Percentiles rank a stretch among this genome's conserved stretches.
phyloP scores from a whole-genome alignment of 441 rosid genomes.

The Brassica hybrid region DNA sequence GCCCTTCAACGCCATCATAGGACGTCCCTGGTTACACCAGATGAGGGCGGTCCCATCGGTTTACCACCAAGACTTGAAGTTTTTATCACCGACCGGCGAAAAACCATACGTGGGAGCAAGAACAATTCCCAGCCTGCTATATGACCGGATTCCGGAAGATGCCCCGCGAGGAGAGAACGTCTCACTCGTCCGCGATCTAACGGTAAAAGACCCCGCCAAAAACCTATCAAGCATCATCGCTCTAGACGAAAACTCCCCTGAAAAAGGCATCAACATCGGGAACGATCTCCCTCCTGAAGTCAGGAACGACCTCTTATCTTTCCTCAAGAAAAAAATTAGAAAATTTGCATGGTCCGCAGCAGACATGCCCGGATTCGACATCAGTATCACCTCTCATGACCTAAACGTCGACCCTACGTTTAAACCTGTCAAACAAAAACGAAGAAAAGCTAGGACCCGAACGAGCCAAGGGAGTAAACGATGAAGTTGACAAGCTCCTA shows the following conservation, averaged over 20 bases:
- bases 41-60: too few species aligned
- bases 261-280: not conserved
- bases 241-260: not conserved
- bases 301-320: not conserved
- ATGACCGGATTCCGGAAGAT: too few species aligned
- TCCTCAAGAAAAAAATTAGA: not conserved
- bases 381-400: not conserved
- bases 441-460: not conserved
- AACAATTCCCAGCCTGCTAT: too few species aligned
- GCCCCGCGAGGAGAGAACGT: too few species aligned
- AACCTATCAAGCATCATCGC: not conserved
- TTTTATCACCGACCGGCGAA: too few species aligned
- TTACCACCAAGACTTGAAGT: too few species aligned
- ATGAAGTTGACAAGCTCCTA: not conserved
- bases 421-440: too few species aligned
- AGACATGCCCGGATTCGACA: not conserved
- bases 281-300: not conserved
- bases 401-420: not conserved
- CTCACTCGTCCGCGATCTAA: not conserved
- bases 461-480: not conserved
- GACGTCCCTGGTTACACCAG: not conserved
- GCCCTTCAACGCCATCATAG: too few species aligned
- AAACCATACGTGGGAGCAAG: too few species aligned
- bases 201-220: not conserved
- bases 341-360: not conserved